Conservation (phyloP, 2,329 filamentous ascomycete genomes). For the Capronia coronata region DNA sequence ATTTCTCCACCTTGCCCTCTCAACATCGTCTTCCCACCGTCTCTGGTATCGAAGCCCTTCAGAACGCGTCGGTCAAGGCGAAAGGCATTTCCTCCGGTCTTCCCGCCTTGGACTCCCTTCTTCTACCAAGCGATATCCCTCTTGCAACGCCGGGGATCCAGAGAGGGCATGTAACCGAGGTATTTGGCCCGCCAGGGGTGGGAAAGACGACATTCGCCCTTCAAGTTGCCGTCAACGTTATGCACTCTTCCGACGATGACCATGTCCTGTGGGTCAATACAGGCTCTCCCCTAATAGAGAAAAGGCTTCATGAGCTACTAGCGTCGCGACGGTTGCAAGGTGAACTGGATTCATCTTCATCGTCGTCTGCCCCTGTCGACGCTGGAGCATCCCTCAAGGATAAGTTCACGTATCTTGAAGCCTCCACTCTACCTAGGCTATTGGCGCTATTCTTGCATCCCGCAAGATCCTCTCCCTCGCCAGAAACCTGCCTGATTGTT, state of each 20-base stretch:
- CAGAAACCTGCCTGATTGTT: constrained; percentile 61
- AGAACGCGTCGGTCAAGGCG: constrained; percentile 17
- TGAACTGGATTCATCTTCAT: constrained; percentile 5
- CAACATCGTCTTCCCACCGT: constrained; percentile 64
- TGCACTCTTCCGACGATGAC: constrained; percentile 49
- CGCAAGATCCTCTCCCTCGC: constrained; percentile 54
- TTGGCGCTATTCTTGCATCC: constrained; percentile 3
- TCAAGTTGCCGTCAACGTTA: constrained; percentile 59
- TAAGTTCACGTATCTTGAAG: constrained; percentile 60
- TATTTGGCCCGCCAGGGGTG: constrained; percentile 79
- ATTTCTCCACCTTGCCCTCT: constrained; percentile 42
- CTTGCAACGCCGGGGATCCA: constrained; percentile 28
- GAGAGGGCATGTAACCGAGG: constrained; percentile 73
- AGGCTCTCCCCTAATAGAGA: constrained; percentile 43
- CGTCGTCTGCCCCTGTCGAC: neutral
- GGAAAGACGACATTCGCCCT: constrained; percentile 79
- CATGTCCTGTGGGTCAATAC: constrained; percentile 70
- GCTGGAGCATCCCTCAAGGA: constrained; percentile 27
- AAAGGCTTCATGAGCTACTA: constrained; percentile 46
- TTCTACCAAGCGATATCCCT: constrained; percentile 30
- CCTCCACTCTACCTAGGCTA: constrained; percentile 47
- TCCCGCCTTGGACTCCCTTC: constrained; percentile 45
- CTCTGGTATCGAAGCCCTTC: constrained; percentile 66
- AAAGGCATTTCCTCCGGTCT: constrained; percentile 52
- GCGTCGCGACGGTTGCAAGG: constrained; percentile 16